Percentiles rank a stretch among this genome's conserved stretches.
Evolutionary conservation across 2,329 filamentous ascomycete species (phyloP).

Genomic region (Cercospora zeae-maydis): DNA sequence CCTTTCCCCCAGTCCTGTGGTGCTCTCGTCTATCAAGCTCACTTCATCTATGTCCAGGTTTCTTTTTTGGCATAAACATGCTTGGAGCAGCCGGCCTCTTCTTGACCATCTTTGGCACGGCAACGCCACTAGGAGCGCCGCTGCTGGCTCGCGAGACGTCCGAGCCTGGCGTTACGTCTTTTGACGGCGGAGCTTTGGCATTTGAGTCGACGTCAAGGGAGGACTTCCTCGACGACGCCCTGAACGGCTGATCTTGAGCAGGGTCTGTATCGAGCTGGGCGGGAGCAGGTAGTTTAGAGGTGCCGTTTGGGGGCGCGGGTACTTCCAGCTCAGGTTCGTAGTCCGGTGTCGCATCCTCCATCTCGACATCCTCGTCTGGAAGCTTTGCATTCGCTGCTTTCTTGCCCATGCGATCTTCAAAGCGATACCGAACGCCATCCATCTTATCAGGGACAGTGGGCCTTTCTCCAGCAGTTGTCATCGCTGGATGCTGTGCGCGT

Average conservation of each 20-base stretch:
- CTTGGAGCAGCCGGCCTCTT: constrained; percentile 10
- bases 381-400: constrained; percentile 16
- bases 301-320: background rate
- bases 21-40: background rate
- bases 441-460: constrained; percentile 34
- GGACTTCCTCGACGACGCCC: background rate
- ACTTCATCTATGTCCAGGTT: constrained; percentile 9
- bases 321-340: background rate
- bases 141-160: background rate
- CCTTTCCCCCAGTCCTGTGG: background rate
- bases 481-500: background rate
- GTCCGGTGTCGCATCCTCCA: constrained; percentile 29
- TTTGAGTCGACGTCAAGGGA: background rate
- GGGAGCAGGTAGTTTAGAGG: background rate
- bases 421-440: constrained; percentile 36
- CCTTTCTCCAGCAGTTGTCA: background rate
- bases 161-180: background rate
- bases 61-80: constrained; percentile 21
- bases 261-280: background rate
- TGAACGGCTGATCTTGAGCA: background rate
- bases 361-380: constrained; percentile 31
- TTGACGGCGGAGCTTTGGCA: background rate
- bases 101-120: constrained; percentile 13
- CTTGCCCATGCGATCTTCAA: constrained; percentile 31
- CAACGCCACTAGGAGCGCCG: background rate